A percentile compares a stretch with the other conserved stretches of the same genome.
Evolutionary conservation across 1,284 basidiomycete species (phyloP).

Genomic region (Cutaneotrichosporon arboriforme): DNA sequence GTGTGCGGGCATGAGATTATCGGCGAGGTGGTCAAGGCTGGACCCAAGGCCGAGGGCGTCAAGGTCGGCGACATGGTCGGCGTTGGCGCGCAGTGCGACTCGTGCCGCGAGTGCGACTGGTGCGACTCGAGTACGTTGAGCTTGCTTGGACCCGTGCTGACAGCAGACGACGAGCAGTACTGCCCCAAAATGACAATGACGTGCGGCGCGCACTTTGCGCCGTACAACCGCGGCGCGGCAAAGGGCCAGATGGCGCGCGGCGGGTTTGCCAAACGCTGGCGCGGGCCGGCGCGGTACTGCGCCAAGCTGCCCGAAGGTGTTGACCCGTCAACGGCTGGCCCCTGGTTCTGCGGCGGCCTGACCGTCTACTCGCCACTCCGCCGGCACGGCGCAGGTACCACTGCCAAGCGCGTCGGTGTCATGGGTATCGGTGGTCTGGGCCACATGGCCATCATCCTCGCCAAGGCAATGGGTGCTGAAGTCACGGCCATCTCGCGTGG

Average conservation of each 20-base stretch:
- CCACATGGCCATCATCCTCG: conserved; percentile 41
- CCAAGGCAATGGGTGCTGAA: conserved; percentile 57
- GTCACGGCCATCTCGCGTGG: conserved; percentile 56
- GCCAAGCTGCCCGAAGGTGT: conserved; percentile 60
- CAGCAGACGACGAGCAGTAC: conserved; percentile 4
- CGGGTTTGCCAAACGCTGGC: conserved; percentile 48
- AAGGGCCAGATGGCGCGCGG: conserved; percentile 45
- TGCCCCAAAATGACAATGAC: not conserved
- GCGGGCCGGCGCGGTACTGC: conserved; percentile 53
- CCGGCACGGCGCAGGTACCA: conserved; percentile 48
- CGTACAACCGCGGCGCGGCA: conserved; percentile 11
- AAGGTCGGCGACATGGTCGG: conserved; percentile 50
- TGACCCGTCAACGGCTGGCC: conserved; percentile 53
- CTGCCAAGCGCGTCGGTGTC: conserved; percentile 52
- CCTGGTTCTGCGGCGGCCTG: conserved; percentile 48
- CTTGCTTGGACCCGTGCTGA: not conserved
- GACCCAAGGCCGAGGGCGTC: conserved; percentile 21
- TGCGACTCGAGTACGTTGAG: conserved; percentile 48
- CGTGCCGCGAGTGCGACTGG: conserved; percentile 45
- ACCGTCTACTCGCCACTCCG: conserved; percentile 51
- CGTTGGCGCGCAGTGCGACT: conserved; percentile 52
- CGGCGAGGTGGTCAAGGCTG: conserved; percentile 27
- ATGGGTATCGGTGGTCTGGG: conserved; percentile 51
- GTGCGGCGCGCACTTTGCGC: not conserved
- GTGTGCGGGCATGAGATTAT: conserved; percentile 33